Conservation (phyloP, 179 eudicot genomes). For the Carnegiea gigantea region DNA sequence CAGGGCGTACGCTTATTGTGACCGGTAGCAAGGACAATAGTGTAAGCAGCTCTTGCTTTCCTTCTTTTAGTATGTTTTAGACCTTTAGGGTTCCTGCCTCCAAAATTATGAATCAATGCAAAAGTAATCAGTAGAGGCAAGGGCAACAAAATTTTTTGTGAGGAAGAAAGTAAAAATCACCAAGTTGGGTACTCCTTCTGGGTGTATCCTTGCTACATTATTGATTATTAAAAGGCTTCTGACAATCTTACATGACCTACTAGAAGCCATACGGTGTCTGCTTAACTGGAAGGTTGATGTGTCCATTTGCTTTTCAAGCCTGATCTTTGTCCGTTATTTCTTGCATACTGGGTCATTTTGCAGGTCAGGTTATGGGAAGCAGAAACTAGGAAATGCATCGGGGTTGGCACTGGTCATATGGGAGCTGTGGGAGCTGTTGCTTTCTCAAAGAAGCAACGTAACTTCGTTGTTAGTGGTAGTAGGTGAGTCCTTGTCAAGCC, state of each 20-base stretch:
- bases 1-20: slow-evolving; percentile 71
- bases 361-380: slow-evolving; percentile 97
- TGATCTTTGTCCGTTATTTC: not conserved
- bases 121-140: not conserved
- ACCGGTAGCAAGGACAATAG: slow-evolving; percentile 98
- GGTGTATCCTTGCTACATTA: not conserved
- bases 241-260: not conserved
- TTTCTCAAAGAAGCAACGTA: slow-evolving; percentile 63
- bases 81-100: not conserved
- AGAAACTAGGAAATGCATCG: slow-evolving; percentile 54
- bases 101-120: not conserved
- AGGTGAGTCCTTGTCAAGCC: slow-evolving; percentile 47
- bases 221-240: not conserved
- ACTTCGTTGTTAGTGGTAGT: slow-evolving; percentile 92
- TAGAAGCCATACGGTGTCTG: not conserved
- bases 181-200: not conserved
- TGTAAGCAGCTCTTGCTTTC: slow-evolving; percentile 46
- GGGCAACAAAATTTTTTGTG: not conserved
- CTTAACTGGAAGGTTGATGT: not conserved
- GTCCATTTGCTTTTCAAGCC: not conserved
- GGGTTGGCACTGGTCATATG: slow-evolving; percentile 82
- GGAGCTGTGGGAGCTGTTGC: slow-evolving; percentile 96
- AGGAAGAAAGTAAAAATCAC: not conserved
- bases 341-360: slow-evolving; percentile 18
- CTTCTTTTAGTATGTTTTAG: slow-evolving; percentile 7